Conservation (phyloP, 306 rosid genomes). For the Pachyrhizus erosus region DNA sequence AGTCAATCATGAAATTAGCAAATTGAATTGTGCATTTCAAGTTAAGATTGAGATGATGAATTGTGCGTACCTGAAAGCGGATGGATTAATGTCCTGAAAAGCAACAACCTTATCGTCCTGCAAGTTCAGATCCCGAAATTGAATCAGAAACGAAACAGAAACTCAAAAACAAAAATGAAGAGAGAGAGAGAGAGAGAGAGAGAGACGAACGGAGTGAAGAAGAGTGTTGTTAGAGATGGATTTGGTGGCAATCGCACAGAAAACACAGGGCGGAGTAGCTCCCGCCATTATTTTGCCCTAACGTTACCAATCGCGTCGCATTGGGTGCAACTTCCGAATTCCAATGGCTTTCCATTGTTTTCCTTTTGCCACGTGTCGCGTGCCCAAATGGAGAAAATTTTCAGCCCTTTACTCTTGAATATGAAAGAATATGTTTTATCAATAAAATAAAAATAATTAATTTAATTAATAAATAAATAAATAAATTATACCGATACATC, state of each 20-base stretch:
- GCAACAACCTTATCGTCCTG: constrained; percentile 74
- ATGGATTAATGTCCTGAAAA: constrained; percentile 64
- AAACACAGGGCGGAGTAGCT: constrained; percentile 53
- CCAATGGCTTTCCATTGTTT: not conserved
- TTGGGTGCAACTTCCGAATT: not conserved
- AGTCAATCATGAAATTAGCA: not conserved
- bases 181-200: not conserved
- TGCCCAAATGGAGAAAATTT: too few species aligned
- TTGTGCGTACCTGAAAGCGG: constrained; percentile 65
- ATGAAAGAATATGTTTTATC: too few species aligned
- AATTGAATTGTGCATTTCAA: not conserved
- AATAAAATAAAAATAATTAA: too few species aligned
- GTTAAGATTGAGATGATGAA: not conserved
- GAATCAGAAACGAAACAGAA: constrained; percentile 30
- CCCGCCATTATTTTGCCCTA: constrained; percentile 60
- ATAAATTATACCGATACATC: too few species aligned
- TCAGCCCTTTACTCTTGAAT: too few species aligned
- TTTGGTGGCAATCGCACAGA: constrained; percentile 58
- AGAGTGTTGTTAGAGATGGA: constrained; percentile 43
- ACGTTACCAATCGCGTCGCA: not conserved
- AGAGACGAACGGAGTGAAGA: constrained; percentile 57
- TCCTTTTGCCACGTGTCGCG: not conserved
- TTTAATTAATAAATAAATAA: too few species aligned
- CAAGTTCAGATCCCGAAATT: constrained; percentile 20
- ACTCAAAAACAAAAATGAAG: not conserved